Evolutionary conservation across 345 rosid genomes (phyloP).

Genomic region (Microcos paniculata): DNA sequence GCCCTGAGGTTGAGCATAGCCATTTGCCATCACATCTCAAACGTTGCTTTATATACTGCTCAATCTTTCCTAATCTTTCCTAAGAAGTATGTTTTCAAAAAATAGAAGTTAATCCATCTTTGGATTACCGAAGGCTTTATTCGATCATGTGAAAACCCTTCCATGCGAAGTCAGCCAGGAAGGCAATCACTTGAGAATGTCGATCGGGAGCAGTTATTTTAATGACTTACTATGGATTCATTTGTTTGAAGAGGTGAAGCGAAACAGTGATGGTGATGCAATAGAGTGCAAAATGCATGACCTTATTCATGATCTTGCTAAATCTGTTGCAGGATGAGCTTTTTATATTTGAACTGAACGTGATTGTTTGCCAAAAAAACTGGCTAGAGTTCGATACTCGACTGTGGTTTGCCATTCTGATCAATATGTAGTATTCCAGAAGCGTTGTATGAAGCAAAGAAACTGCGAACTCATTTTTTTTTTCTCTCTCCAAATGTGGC

Average conservation of each 20-base stretch:
- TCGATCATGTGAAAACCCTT: background rate
- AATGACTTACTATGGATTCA: constrained; percentile 11
- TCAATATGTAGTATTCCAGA: constrained; percentile 7
- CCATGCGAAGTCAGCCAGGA: no score
- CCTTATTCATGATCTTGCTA: constrained; percentile 32
- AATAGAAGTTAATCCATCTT: constrained; percentile 16
- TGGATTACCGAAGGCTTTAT: constrained; percentile 31
- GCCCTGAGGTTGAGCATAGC: constrained; percentile 18
- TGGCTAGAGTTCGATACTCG: constrained; percentile 16
- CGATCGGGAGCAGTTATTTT: constrained; percentile 21
- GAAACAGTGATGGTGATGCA: background rate
- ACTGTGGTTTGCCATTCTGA: constrained; percentile 2
- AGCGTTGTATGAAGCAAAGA: constrained; percentile 24
- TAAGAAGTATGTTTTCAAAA: constrained; percentile 12
- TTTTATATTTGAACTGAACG: constrained; percentile 10
- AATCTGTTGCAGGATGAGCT: constrained; percentile 19
- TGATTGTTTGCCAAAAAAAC: background rate
- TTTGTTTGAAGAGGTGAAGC: constrained; percentile 22
- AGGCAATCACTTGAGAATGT: background rate
- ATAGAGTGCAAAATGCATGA: constrained; percentile 26
- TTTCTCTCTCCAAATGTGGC: constrained; percentile 12
- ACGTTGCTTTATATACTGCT: constrained; percentile 23
- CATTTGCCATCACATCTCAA: constrained; percentile 27
- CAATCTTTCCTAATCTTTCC: constrained; percentile 30
- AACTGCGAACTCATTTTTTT: constrained; percentile 23